Conservation (phyloP, 345 rosid species). For the Camelina laxa region DNA sequence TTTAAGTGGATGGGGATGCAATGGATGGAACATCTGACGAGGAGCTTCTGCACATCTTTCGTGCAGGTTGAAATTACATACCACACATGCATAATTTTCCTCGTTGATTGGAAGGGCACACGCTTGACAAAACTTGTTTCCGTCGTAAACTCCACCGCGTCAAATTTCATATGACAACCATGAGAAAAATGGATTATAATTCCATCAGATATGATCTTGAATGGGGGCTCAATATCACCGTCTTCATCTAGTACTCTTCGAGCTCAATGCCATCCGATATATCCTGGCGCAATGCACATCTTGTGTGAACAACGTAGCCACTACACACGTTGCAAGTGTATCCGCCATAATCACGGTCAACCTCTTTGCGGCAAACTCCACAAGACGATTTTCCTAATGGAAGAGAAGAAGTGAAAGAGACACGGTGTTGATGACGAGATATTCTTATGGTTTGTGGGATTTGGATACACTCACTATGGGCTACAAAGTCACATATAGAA, state of each 20-base stretch:
- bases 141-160: background rate
- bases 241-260: background rate
- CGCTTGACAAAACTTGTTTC: background rate
- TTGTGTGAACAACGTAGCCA: background rate
- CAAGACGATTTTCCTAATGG: background rate
- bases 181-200: background rate
- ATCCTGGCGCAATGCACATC: background rate
- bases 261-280: background rate
- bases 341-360: background rate
- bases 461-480: background rate
- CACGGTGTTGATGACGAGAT: background rate
- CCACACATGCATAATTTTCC: background rate
- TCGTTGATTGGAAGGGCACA: background rate
- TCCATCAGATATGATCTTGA: background rate
- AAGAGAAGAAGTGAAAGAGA: background rate
- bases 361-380: background rate
- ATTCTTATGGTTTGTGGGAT: background rate
- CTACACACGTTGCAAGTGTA: background rate
- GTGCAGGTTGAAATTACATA: background rate
- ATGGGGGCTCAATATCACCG: background rate
- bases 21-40: background rate
- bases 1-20: background rate
- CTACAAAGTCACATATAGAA: background rate
- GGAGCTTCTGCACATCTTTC: conserved; percentile 19
- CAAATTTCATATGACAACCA: background rate